Percentiles rank a stretch among this genome's conserved stretches.
phyloP scores from a whole-genome alignment of 1,284 basidiomycete genomes.

The Amylostereum areolatum region DNA sequence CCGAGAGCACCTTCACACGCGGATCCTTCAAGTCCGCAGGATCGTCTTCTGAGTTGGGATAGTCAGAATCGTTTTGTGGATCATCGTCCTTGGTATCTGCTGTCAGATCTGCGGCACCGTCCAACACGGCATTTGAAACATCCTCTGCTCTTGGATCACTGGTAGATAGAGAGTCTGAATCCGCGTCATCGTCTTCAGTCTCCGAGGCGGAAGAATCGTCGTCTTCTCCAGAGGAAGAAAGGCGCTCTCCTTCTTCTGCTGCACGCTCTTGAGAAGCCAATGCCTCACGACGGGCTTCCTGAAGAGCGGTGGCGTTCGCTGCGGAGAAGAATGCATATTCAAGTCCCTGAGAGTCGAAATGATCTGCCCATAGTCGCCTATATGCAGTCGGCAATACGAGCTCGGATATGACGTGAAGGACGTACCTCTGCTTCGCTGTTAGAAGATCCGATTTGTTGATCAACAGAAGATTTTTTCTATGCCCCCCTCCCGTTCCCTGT shows the following conservation, averaged over 20 bases:
- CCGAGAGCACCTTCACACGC: conserved; percentile 78
- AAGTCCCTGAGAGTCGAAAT: conserved; percentile 81
- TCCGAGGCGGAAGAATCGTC: background rate
- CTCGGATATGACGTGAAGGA: background rate
- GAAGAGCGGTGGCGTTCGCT: conserved; percentile 80
- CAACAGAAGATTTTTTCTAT: conserved; percentile 74
- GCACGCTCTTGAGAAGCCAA: conserved; percentile 25
- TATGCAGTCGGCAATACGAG: background rate
- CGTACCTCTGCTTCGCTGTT: conserved; percentile 75
- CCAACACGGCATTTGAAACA: conserved; percentile 22
- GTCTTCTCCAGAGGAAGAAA: conserved; percentile 5
- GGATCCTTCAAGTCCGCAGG: conserved; percentile 51
- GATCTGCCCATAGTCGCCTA: conserved; percentile 84
- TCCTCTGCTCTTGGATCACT: conserved; percentile 14
- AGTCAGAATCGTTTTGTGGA: background rate
- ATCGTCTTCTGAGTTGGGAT: conserved; percentile 44
- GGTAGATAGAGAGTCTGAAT: conserved; percentile 5
- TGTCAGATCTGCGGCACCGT: conserved; percentile 18
- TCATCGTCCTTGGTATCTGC: conserved; percentile 1
- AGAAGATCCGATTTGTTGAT: conserved; percentile 98
- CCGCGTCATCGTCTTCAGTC: conserved; percentile 10
- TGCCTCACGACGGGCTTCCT: conserved; percentile 64
- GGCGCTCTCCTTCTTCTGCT: conserved; percentile 14
- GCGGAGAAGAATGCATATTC: conserved; percentile 97
- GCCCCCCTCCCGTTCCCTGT: conserved; percentile 67